Evolutionary conservation across 2,329 filamentous ascomycete species (phyloP).

Genomic region (Clarireedia monteithiana): DNA sequence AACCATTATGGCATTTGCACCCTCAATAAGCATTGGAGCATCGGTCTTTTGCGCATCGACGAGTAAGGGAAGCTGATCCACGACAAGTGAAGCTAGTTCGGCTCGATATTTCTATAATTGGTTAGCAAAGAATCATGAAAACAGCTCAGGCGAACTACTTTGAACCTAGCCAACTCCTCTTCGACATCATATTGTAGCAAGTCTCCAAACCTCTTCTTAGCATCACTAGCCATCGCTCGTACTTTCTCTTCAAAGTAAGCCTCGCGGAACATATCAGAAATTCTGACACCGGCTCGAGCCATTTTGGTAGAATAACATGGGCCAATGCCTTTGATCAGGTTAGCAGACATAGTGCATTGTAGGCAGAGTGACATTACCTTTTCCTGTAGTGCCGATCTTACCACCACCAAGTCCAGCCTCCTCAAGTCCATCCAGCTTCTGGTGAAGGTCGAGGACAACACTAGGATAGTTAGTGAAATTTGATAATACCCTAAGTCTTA

Average conservation of each 20-base stretch:
- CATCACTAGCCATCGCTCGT: constrained; percentile 51
- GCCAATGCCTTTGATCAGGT: constrained; percentile 35
- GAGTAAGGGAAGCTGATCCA: constrained; percentile 58
- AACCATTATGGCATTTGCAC: constrained; percentile 56
- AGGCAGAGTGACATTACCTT: constrained; percentile 22
- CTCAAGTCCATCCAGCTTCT: constrained; percentile 61
- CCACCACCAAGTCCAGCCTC: constrained; percentile 41
- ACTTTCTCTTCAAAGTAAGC: constrained; percentile 59
- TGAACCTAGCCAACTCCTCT: constrained; percentile 57
- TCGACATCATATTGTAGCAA: constrained; percentile 59
- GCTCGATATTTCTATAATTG: constrained; percentile 38
- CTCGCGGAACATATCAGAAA: constrained; percentile 61
- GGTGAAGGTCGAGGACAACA: constrained; percentile 58
- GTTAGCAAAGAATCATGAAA: not conserved
- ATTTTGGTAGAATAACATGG: constrained; percentile 55
- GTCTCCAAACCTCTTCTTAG: constrained; percentile 61
- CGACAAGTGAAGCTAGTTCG: constrained; percentile 50
- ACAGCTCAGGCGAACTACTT: constrained; percentile 20
- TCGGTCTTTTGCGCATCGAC: constrained; percentile 50
- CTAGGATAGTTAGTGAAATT: constrained; percentile 39
- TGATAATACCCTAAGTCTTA: not conserved
- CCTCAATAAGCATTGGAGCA: constrained; percentile 58
- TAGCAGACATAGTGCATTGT: not conserved
- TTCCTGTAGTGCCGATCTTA: constrained; percentile 38
- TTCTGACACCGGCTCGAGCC: constrained; percentile 56